Conservation (phyloP, 1,284 basidiomycete species). For the Ceratobasidium sp. region DNA sequence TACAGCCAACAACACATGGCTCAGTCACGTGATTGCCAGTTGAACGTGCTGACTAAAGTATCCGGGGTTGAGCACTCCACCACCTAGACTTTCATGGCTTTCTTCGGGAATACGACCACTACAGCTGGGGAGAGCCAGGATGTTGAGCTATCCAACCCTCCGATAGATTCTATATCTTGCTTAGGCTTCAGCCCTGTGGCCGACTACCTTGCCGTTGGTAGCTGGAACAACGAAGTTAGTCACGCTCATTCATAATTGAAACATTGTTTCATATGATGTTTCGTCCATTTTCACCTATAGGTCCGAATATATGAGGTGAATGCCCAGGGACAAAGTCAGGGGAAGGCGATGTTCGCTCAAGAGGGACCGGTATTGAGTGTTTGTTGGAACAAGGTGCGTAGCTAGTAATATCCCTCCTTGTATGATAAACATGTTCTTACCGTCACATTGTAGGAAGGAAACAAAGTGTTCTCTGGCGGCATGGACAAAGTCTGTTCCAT, state of each 20-base stretch:
- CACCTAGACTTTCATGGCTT: constrained; percentile 24
- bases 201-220: constrained; percentile 80
- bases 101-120: constrained; percentile 35
- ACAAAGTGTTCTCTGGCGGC: constrained; percentile 85
- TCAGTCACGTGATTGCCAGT: not conserved
- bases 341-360: constrained; percentile 87
- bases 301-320: constrained; percentile 70
- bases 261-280: no score
- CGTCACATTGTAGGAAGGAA: constrained; percentile 69
- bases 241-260: not conserved
- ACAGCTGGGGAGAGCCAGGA: constrained; percentile 63
- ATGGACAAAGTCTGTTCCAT: constrained; percentile 73
- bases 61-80: not conserved
- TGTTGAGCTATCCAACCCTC: constrained; percentile 79
- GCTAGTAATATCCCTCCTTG: not conserved
- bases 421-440: not conserved
- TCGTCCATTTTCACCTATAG: constrained; percentile 51
- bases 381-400: constrained; percentile 78
- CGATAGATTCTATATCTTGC: constrained; percentile 74
- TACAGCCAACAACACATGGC: no score
- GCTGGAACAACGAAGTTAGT: constrained; percentile 81
- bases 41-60: constrained; percentile 1
- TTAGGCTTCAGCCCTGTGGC: constrained; percentile 74
- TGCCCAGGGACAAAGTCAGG: constrained; percentile 66
- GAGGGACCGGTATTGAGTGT: constrained; percentile 85